phyloP scores from a whole-genome alignment of 208 protist genomes.

The Acanthamoeba sp. region DNA sequence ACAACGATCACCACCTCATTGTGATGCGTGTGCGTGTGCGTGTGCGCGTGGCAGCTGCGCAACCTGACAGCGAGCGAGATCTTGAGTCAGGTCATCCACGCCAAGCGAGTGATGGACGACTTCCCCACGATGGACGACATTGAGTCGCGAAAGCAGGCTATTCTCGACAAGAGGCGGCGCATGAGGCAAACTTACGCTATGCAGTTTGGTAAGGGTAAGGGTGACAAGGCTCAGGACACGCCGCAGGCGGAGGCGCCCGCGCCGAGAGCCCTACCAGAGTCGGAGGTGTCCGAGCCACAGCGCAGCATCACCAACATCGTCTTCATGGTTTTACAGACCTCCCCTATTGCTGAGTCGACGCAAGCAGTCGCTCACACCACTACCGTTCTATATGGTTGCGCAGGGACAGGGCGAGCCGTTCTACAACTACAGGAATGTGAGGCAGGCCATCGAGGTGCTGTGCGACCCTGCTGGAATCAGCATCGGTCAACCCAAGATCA shows the following conservation, averaged over 20 bases:
- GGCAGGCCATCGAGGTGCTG: neutral
- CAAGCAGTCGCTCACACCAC: neutral
- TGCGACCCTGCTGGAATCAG: neutral
- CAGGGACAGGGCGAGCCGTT: slow-evolving; percentile 69
- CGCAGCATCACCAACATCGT: slow-evolving; percentile 63
- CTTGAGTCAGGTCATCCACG: neutral
- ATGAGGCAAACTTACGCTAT: neutral
- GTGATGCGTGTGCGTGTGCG: no score
- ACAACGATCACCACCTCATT: no score
- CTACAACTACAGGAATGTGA: slow-evolving; percentile 63
- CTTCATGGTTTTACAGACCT: slow-evolving; percentile 13
- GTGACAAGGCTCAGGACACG: neutral
- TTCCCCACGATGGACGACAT: neutral
- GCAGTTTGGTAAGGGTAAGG: neutral
- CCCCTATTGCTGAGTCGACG: neutral
- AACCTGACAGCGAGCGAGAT: neutral
- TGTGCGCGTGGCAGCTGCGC: neutral
- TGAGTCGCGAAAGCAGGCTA: neutral
- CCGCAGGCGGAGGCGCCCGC: no score
- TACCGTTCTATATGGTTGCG: neutral
- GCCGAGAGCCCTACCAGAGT: neutral
- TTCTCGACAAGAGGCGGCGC: neutral
- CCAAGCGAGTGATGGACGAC: neutral
- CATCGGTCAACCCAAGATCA: neutral
- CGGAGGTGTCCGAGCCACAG: neutral